Base-by-base conservation (phyloP, 1,139 yeast genomes). In the Saccharomyces hybrid region DNA sequence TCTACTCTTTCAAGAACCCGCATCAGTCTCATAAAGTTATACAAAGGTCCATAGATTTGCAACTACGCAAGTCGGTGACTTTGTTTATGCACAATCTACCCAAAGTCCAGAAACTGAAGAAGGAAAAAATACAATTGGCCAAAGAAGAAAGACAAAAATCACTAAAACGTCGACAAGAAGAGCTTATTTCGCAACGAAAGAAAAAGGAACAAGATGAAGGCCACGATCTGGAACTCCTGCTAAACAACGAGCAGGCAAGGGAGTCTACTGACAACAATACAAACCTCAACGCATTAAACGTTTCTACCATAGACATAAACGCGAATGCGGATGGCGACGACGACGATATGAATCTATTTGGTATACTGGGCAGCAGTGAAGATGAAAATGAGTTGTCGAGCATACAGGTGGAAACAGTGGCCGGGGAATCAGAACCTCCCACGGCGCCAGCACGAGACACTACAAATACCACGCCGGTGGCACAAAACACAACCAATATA, bases 321-420 rank as follows among this genome's bases (percentile, higher is more conserved):
- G 64, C 52, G 7, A 49, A 59, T 41, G 52, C 58, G 19, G 55
- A 56, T 31, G 55, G 56, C 13, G 57, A 54, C 13, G 62, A 60
- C 14, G 65, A 65, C 32, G 62, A 61, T 19, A 60, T 64, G 46
- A 64, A 60, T 9, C 55, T 66, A 23, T 64, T 66, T 48, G 66
- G 58, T 14, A 60, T 55, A 4, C 50, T 63, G 42, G 67, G 57
- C 11, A 62, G 65, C 48, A 64, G 65, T 48, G 62, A 60, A 19
- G 65, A 62, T 19, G 68, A 64, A 27, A 54, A 51, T 8, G 60
- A 38, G 5, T 6, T 16, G 5, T 16, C 42, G 2, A 38, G 25
- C 42, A 38, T 38, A 16, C 42, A 55, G 4, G 44, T 49, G 23
- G 48, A 25, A 5, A 34, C 28, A 1, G 28, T 41, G 23, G 42